Conservation (phyloP, 495 filamentous ascomycete species). For the Podospora pseudopauciseta region DNA sequence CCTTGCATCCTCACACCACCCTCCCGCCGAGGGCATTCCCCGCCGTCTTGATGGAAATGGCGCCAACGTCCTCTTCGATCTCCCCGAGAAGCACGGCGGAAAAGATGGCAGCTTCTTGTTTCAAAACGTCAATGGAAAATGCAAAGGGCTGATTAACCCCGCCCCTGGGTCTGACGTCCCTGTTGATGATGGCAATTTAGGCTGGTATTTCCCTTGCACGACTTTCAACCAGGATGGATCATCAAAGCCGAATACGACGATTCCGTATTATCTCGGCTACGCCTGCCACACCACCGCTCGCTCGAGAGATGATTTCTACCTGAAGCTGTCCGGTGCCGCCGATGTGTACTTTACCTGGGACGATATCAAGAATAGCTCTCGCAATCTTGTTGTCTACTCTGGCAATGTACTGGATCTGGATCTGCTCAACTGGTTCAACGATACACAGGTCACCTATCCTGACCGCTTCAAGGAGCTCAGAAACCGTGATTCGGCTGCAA, state of each 20-base stretch:
- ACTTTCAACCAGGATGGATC: constrained; percentile 94
- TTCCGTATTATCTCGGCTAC: constrained; percentile 76
- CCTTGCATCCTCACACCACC: constrained; percentile 67
- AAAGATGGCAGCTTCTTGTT: constrained; percentile 95
- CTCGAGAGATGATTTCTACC: constrained; percentile 75
- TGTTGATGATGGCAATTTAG: constrained; percentile 72
- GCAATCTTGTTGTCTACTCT: constrained; percentile 90
- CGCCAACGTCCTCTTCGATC: constrained; percentile 82
- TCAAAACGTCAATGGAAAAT: constrained; percentile 97
- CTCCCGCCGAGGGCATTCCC: constrained; percentile 73
- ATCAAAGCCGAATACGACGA: constrained; percentile 65
- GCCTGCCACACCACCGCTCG: constrained; percentile 75
- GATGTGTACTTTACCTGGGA: constrained; percentile 94
- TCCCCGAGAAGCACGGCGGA: constrained; percentile 74
- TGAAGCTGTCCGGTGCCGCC: constrained; percentile 49
- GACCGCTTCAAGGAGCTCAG: constrained; percentile 74
- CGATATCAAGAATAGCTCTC: constrained; percentile 80
- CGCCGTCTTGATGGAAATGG: constrained; percentile 36
- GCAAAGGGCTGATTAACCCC: constrained; percentile 82
- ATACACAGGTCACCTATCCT: constrained; percentile 74
- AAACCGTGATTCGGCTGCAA: constrained; percentile 45
- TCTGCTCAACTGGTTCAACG: constrained; percentile 87
- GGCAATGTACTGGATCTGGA: constrained; percentile 93
- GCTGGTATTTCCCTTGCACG: constrained; percentile 95
- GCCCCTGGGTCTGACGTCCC: constrained; percentile 72